phyloP scores from a whole-genome alignment of 202 grass and related monocot species.

The Schoenoplectus triqueter region DNA sequence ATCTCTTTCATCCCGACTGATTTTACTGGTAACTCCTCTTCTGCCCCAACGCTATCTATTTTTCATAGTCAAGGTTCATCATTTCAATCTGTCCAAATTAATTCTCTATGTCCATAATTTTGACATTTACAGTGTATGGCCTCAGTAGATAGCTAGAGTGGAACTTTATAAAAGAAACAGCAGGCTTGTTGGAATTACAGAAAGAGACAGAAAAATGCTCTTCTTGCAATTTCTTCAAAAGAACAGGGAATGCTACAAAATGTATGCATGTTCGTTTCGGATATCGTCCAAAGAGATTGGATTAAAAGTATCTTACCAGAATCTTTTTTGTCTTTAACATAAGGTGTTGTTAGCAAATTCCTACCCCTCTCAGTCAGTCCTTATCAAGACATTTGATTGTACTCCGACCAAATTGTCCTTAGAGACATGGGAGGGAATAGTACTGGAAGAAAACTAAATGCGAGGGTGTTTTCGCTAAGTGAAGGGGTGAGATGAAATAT shows the following conservation, averaged over 20 bases:
- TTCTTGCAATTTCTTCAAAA: conserved; percentile 35
- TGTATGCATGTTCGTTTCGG: too few relatives aligned
- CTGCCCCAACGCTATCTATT: conserved; percentile 82
- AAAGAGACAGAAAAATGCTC: too few relatives aligned
- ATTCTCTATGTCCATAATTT: neutral
- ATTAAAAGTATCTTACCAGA: too few relatives aligned
- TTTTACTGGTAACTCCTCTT: conserved; percentile 48
- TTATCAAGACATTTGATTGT: neutral
- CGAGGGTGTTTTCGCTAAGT: neutral
- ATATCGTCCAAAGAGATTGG: too few relatives aligned
- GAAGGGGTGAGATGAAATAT: neutral
- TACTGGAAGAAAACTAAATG: neutral
- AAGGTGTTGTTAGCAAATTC: neutral
- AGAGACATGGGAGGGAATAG: neutral
- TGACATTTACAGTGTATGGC: neutral
- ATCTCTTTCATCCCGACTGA: conserved; percentile 77
- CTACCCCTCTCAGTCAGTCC: neutral
- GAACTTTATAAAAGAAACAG: conserved; percentile 1
- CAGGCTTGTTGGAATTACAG: neutral
- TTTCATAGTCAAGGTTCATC: conserved; percentile 53
- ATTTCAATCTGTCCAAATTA: neutral
- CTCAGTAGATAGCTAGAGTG: neutral
- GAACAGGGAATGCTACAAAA: neutral
- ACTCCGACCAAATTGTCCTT: neutral
- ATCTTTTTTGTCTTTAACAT: too few relatives aligned